Evolutionary conservation across 2,329 filamentous ascomycete species (phyloP).

Genomic region (Pestalotiopsis sp.): DNA sequence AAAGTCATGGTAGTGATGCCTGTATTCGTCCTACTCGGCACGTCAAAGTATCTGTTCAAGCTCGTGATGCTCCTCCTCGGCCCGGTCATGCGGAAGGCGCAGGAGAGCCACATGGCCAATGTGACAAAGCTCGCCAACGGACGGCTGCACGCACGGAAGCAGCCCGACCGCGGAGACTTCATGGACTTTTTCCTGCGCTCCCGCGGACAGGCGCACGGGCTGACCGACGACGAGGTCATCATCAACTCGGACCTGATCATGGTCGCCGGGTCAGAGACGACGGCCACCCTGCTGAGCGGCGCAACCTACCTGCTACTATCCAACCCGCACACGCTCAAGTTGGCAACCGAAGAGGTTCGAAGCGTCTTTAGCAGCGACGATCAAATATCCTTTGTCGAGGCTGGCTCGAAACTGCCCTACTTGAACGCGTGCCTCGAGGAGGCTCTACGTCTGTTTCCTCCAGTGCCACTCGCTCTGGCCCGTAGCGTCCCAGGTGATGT

Average conservation of each 20-base stretch:
- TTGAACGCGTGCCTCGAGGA: constrained; percentile 18
- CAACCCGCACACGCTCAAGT: constrained; percentile 24
- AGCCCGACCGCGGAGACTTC: constrained; percentile 25
- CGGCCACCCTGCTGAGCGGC: constrained; percentile 15
- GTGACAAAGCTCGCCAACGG: constrained; percentile 25
- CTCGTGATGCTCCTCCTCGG: constrained; percentile 23
- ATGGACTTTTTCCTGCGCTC: constrained; percentile 27
- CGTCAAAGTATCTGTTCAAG: constrained; percentile 19
- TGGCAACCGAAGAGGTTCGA: constrained; percentile 26
- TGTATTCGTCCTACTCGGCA: constrained; percentile 22
- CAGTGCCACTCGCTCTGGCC: constrained; percentile 18
- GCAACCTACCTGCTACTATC: constrained; percentile 30
- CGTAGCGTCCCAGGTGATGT: constrained; percentile 24
- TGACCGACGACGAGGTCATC: constrained; percentile 34
- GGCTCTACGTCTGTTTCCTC: constrained; percentile 18
- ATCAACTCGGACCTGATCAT: constrained; percentile 31
- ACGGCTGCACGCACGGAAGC: constrained; percentile 26
- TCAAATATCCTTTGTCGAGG: constrained; percentile 21
- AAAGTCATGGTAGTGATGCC: constrained; percentile 26
- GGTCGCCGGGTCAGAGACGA: constrained; percentile 13
- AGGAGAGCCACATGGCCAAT: constrained; percentile 27
- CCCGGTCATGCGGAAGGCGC: constrained; percentile 29
- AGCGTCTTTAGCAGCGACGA: constrained; percentile 21
- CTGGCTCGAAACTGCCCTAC: constrained; percentile 18
- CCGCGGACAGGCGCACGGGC: constrained; percentile 30